A percentile compares a stretch with the other conserved stretches of the same genome.
Evolutionary conservation across 805 yeast species (phyloP).

Genomic region (Saccharomycopsis babjevae): DNA sequence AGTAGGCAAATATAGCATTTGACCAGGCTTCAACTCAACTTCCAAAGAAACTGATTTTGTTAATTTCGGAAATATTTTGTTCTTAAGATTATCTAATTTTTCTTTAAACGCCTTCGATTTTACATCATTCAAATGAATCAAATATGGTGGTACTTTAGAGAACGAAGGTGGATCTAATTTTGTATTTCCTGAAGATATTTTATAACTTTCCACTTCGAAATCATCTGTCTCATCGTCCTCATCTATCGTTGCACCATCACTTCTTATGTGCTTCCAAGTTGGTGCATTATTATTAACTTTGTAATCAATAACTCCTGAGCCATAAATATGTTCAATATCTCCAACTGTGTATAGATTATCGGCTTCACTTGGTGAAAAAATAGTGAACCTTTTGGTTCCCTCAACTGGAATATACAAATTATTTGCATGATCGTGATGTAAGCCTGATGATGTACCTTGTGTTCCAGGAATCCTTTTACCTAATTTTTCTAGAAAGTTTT

Average conservation of each 20-base stretch:
- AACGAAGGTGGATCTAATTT: conserved; percentile 59
- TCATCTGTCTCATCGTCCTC: conserved; percentile 22
- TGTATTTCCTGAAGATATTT: conserved; percentile 18
- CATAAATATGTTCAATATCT: conserved; percentile 37
- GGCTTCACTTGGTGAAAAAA: conserved; percentile 57
- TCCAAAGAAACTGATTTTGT: conserved; percentile 31
- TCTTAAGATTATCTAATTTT: conserved; percentile 29
- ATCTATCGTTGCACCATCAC: conserved; percentile 50
- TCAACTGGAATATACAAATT: conserved; percentile 52
- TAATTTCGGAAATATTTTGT: conserved; percentile 40
- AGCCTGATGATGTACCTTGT: conserved; percentile 56
- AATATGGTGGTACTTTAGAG: conserved; percentile 49
- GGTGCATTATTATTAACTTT: conserved; percentile 43
- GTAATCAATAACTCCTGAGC: conserved; percentile 64
- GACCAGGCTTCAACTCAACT: conserved; percentile 48
- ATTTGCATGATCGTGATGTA: conserved; percentile 77
- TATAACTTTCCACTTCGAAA: conserved; percentile 21
- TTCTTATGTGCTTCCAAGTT: conserved; percentile 50
- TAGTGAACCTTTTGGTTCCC: conserved; percentile 58
- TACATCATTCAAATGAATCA: conserved; percentile 51
- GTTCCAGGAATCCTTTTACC: conserved; percentile 46
- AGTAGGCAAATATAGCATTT: conserved; percentile 60
- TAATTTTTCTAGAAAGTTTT: conserved; percentile 19
- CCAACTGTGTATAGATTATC: conserved; percentile 55
- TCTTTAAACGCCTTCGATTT: conserved; percentile 21